phyloP scores from a whole-genome alignment of 306 rosid genomes.

The Inga oerstediana region DNA sequence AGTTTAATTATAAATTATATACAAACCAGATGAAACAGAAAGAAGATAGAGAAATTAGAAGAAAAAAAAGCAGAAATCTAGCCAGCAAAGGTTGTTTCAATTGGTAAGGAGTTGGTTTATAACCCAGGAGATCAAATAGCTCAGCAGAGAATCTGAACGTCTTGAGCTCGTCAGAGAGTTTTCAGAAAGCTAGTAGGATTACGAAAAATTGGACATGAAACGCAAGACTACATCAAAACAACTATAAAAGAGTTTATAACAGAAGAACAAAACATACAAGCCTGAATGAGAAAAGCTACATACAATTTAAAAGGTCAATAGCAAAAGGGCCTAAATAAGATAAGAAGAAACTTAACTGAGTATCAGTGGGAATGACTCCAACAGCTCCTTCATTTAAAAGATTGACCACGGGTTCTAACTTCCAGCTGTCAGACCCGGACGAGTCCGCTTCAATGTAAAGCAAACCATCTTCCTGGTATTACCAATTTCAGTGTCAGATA shows the following conservation, averaged over 20 bases:
- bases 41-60: background rate
- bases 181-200: background rate
- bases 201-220: background rate
- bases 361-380: conserved; percentile 93
- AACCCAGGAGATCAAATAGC: background rate
- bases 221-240: background rate
- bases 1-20: background rate
- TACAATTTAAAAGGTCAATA: background rate
- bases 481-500: background rate
- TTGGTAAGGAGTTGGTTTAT: too few species aligned
- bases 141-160: background rate
- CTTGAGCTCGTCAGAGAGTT: background rate
- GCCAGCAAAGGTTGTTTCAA: too few species aligned
- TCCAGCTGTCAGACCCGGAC: conserved; percentile 77
- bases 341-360: conserved; percentile 50
- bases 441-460: conserved; percentile 75
- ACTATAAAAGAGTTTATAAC: conserved; percentile 8
- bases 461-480: conserved; percentile 69
- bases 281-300: background rate
- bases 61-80: background rate
- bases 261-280: background rate
- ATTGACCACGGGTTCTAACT: conserved; percentile 68
- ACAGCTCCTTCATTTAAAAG: conserved; percentile 86
- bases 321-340: background rate
- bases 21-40: background rate